Base-by-base conservation (phyloP, 768 basidiomycete genomes). In the Suillus occidentalis region DNA sequence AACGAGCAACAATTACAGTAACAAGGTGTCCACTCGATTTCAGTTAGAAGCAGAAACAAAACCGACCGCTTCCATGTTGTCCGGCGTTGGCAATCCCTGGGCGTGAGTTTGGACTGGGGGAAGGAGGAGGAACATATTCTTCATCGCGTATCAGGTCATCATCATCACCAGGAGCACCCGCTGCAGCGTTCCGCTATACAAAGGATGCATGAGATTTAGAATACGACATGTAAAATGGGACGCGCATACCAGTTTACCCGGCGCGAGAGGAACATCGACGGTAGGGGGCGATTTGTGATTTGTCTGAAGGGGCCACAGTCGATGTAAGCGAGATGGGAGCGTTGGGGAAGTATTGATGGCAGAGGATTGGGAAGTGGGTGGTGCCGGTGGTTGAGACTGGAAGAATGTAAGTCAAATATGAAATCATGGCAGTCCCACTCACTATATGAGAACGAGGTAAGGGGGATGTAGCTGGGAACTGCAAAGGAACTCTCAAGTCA, bases 11-110 rank as follows among this genome's bases (percentile, higher is more conserved):
- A 1, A 45, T 45, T 45, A n/a, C 45, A 45, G 45, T 12, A n/a
- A 45, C n/a, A 4, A 45, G 20, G n/a, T n/a, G 6, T 6, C 47
- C 3, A 12, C 3, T 49, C 22, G 6, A 14, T 0, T 25, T 49
- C 3, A 25, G 2, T 34, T 63, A 73, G 18, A 68, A 72, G 13
- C 47, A 49, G 22, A 49, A 22, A 49, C 12, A 49, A 22, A 6
- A 49, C 12, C 22, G 12, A 12, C n/a, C 22, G 6, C 47, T 22
- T 13, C n/a, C 47, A 22, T 49, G 47, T 1, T 49, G 47, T 22
- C 22, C 47, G 13, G n/a, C 0, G n/a, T 22, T 47, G 31, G 31
- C 31, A 31, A 4, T 31, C 31, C 31, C 31, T 31, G 4, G 31
- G 31, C 31, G 31, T 31, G 31, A 31, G 31, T 4, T 4, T 4